phyloP scores from a whole-genome alignment of 2,329 filamentous ascomycete species.

The Diaporthe caulivora region DNA sequence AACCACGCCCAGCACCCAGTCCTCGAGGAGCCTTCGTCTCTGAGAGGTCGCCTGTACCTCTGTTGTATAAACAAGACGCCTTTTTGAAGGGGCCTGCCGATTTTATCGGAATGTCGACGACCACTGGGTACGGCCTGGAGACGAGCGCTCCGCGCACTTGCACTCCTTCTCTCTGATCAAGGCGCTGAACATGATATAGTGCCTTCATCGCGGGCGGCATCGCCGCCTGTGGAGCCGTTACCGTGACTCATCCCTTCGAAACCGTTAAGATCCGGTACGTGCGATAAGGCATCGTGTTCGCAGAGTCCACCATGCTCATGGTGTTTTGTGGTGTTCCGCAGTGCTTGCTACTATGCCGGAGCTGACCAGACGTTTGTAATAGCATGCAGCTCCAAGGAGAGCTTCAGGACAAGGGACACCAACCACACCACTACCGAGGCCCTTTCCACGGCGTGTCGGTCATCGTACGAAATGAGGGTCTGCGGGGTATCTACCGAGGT shows the following conservation, averaged over 20 bases:
- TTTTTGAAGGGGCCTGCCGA: neutral
- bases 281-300: neutral
- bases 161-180: constrained; percentile 31
- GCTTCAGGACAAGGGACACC: constrained; percentile 86
- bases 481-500: constrained; percentile 87
- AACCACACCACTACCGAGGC: constrained; percentile 89
- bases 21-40: neutral
- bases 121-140: constrained; percentile 52
- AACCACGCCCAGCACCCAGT: neutral
- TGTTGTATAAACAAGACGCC: too few relatives aligned
- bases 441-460: constrained; percentile 92
- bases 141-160: neutral
- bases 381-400: constrained; percentile 97
- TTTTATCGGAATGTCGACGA: constrained; percentile 63
- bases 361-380: constrained; percentile 36
- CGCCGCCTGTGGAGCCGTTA: constrained; percentile 96
- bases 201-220: constrained; percentile 97
- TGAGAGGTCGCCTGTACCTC: neutral
- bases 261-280: constrained; percentile 96
- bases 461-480: constrained; percentile 90
- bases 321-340: neutral
- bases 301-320: neutral
- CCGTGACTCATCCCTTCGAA: constrained; percentile 97
- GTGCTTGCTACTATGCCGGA: constrained; percentile 21
- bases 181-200: constrained; percentile 54